A percentile compares a stretch with the other conserved stretches of the same genome.
Conservation (phyloP, 495 filamentous ascomycete species). For the Beverwykella pulmonaria region DNA sequence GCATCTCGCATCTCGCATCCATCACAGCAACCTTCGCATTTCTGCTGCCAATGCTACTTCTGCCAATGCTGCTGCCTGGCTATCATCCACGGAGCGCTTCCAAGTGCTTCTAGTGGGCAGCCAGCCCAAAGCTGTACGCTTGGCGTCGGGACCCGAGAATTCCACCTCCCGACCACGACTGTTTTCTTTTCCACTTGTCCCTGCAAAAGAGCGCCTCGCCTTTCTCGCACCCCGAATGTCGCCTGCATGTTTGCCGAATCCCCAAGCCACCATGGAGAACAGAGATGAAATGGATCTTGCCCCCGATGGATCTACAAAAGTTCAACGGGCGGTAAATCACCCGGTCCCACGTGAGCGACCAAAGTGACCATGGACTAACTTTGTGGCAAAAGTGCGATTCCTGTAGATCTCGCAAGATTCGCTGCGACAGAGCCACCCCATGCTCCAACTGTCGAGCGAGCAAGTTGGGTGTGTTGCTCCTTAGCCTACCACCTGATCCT, state of each 20-base stretch:
- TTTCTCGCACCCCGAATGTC: slow-evolving; percentile 19
- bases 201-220: slow-evolving; percentile 1
- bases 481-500: too few species aligned
- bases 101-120: too few species aligned
- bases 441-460: slow-evolving; percentile 55
- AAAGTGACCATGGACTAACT: neutral
- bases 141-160: slow-evolving; percentile 14
- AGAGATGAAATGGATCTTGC: slow-evolving; percentile 31
- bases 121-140: too few species aligned
- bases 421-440: slow-evolving; percentile 52
- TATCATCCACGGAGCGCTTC: neutral
- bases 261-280: slow-evolving; percentile 9
- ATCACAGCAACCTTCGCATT: too few species aligned
- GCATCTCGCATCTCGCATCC: neutral
- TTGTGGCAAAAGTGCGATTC: slow-evolving; percentile 30
- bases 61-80: neutral
- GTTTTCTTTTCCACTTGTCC: neutral
- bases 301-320: slow-evolving; percentile 7
- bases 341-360: too few species aligned
- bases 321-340: slow-evolving; percentile 24
- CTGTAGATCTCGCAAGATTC: slow-evolving; percentile 41
- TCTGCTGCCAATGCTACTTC: too few species aligned
- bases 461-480: slow-evolving; percentile 32
- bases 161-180: slow-evolving; percentile 6
- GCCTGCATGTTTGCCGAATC: slow-evolving; percentile 2